Conservation (phyloP, 2,329 filamentous ascomycete genomes). For the Ampelomyces quisqualis region DNA sequence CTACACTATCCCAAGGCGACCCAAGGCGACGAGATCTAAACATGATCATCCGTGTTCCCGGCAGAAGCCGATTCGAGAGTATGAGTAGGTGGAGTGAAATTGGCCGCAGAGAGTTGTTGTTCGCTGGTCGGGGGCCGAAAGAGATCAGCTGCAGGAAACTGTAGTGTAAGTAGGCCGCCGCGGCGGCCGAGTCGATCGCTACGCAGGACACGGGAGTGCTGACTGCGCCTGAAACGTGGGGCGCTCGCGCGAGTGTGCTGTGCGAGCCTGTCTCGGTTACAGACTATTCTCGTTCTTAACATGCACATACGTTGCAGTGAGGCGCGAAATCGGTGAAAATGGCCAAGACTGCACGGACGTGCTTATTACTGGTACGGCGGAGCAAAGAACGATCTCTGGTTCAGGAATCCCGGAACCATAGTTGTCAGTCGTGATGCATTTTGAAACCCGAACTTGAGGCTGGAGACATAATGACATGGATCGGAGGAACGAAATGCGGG, state of each 20-base stretch:
- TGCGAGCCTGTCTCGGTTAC: constrained; percentile 1
- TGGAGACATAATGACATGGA: background rate
- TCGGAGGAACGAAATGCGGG: no score
- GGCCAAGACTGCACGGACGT: no score
- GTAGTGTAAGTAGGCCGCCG: background rate
- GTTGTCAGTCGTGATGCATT: background rate
- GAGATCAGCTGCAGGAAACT: constrained; percentile 15
- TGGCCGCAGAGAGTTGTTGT: constrained; percentile 4
- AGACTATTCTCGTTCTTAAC: no score
- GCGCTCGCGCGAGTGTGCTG: background rate
- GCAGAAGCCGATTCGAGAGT: background rate
- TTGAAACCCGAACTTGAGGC: constrained; percentile 2
- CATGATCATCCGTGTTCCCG: background rate
- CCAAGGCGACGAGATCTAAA: background rate
- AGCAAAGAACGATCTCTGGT: no score
- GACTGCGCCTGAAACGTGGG: constrained; percentile 14
- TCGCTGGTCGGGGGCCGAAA: constrained; percentile 28
- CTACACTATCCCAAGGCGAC: background rate
- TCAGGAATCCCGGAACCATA: no score
- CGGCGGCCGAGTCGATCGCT: constrained; percentile 1
- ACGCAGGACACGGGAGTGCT: constrained; percentile 7
- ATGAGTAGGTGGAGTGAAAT: background rate
- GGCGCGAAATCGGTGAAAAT: no score
- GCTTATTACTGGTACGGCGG: constrained; percentile 2
- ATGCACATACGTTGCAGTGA: no score